These are phyloP conservation scores for Fistulina hepatica DNA, from an alignment of 1,284 basidiomycete genomes.

Conservation along the genomic window DNA sequence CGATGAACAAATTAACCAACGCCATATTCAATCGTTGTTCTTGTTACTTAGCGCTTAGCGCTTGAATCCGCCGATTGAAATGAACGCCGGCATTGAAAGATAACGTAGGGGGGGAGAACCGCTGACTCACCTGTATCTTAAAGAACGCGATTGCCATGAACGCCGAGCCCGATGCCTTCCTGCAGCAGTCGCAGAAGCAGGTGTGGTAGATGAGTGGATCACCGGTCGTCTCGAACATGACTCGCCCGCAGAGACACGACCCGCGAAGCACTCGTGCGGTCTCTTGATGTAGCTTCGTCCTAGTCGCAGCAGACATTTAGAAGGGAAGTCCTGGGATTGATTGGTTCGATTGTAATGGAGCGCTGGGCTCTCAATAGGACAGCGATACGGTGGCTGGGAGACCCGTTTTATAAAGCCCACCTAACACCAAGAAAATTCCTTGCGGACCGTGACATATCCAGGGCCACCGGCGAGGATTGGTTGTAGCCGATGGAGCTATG, in stretches of 20 bases:
- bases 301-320: not conserved
- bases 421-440: not conserved
- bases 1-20: constrained; percentile 10
- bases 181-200: constrained; percentile 30
- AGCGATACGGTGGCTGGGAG: not conserved
- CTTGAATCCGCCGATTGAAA: not conserved
- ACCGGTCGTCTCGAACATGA: constrained; percentile 22
- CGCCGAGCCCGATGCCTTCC: constrained; percentile 26
- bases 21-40: too few relatives aligned
- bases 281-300: not conserved
- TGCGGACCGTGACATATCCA: too few relatives aligned
- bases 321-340: not conserved
- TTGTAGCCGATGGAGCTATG: too few relatives aligned
- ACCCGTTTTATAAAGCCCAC: not conserved
- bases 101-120: not conserved
- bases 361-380: not conserved
- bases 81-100: not conserved
- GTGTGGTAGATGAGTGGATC: constrained; percentile 25
- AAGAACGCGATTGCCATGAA: constrained; percentile 29
- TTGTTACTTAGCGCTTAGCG: not conserved
- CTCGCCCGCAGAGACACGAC: constrained; percentile 27
- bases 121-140: constrained; percentile 19
- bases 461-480: too few relatives aligned
- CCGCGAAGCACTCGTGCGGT: constrained; percentile 9
- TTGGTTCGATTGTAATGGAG: not conserved